phyloP scores from a whole-genome alignment of 345 rosid genomes.

The Lepidium aucheri region DNA sequence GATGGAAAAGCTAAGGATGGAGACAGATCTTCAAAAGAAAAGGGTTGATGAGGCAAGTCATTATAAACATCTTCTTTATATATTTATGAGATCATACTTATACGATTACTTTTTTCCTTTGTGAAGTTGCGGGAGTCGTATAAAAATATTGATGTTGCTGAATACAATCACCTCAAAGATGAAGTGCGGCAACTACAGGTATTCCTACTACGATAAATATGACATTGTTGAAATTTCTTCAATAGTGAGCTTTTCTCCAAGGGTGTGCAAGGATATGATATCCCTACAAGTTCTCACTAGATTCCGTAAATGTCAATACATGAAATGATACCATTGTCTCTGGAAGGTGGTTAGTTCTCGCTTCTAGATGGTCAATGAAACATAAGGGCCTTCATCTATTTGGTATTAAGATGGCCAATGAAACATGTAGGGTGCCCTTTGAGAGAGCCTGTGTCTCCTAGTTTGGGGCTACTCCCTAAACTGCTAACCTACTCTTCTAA shows the following conservation, averaged over 20 bases:
- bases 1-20: slow-evolving; percentile 51
- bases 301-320: neutral
- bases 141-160: slow-evolving; percentile 61
- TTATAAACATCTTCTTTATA: neutral
- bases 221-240: neutral
- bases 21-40: slow-evolving; percentile 55
- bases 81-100: slow-evolving; percentile 1
- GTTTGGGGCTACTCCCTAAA: neutral
- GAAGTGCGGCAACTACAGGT: slow-evolving; percentile 61
- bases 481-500: neutral
- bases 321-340: neutral
- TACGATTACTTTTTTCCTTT: slow-evolving; percentile 19
- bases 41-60: slow-evolving; percentile 65
- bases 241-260: neutral
- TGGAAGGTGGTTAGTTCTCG: slow-evolving; percentile 13
- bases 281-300: neutral
- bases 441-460: neutral
- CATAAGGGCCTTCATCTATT: neutral
- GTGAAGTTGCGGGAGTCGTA: slow-evolving; percentile 62
- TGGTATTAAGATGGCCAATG: neutral
- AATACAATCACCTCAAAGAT: slow-evolving; percentile 65
- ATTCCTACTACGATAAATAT: slow-evolving; percentile 4
- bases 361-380: neutral
- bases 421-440: neutral
- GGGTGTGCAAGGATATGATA: slow-evolving; percentile 2